These are phyloP conservation scores for Jackrogersella minutella DNA, from an alignment of 495 filamentous ascomycete genomes.

Conservation along the genomic window DNA sequence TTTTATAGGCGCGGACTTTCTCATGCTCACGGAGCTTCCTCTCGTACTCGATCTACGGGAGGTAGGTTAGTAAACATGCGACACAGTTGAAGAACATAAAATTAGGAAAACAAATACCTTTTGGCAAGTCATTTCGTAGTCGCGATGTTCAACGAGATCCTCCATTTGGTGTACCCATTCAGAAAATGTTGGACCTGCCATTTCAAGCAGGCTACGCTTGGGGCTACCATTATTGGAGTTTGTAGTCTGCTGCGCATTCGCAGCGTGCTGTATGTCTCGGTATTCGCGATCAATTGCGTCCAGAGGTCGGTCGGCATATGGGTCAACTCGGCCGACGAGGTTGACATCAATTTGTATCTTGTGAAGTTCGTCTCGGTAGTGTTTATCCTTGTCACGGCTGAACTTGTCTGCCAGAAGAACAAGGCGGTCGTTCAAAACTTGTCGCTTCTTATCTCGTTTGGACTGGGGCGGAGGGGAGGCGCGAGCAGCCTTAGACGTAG, in stretches of 20 bases:
- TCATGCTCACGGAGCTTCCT: conserved; percentile 61
- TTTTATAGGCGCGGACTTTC: conserved; percentile 65
- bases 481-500: conserved; percentile 30
- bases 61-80: conserved; percentile 22
- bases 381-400: conserved; percentile 77
- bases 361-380: conserved; percentile 89
- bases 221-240: conserved; percentile 55
- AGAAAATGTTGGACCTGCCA: conserved; percentile 81
- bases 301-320: conserved; percentile 74
- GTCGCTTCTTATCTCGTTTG: conserved; percentile 90
- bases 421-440: conserved; percentile 77
- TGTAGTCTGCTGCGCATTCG: conserved; percentile 48
- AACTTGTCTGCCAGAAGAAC: conserved; percentile 76
- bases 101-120: conserved; percentile 66
- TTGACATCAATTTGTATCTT: conserved; percentile 89
- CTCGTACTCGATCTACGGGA: conserved; percentile 60
- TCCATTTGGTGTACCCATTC: conserved; percentile 86
- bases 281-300: conserved; percentile 72
- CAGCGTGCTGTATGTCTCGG: conserved; percentile 67
- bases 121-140: conserved; percentile 76
- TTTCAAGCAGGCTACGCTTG: conserved; percentile 59
- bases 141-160: conserved; percentile 80
- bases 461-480: conserved; percentile 62
- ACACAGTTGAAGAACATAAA: background rate
- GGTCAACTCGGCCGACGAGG: conserved; percentile 82